A percentile compares a stretch with the other conserved stretches of the same genome.
phyloP scores from a whole-genome alignment of 371 early-diverging fungal species.

The Phascolomyces articulosus region DNA sequence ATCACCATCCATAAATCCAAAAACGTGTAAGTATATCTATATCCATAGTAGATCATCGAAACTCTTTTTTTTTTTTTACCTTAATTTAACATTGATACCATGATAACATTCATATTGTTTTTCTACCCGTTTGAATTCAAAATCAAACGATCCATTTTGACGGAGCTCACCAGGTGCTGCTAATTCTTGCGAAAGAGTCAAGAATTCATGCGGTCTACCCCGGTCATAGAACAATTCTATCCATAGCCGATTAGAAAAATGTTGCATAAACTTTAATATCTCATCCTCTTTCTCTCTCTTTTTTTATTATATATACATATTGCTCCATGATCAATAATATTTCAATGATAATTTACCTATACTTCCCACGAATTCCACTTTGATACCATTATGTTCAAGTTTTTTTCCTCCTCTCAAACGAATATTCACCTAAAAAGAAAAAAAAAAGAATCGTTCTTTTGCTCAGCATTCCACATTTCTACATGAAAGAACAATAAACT shows the following conservation, averaged over 20 bases:
- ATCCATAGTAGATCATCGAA: background rate
- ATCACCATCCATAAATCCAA: no score
- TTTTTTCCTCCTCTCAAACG: constrained; percentile 89
- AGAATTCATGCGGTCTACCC: constrained; percentile 94
- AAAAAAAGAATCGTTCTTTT: no score
- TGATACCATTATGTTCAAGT: constrained; percentile 96
- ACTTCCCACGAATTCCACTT: constrained; percentile 95
- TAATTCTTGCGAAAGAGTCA: constrained; percentile 85
- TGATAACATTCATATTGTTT: constrained; percentile 91
- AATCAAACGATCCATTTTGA: constrained; percentile 75
- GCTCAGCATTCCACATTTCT: no score
- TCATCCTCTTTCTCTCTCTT: background rate
- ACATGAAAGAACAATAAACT: no score
- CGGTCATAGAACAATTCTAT: constrained; percentile 93
- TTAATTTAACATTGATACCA: constrained; percentile 89
- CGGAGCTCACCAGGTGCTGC: constrained; percentile 88
- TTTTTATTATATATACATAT: background rate
- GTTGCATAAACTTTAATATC: background rate
- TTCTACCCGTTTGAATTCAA: constrained; percentile 92
- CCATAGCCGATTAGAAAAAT: background rate
- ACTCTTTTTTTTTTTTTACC: constrained; percentile 38
- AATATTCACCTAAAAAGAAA: constrained; percentile 78
- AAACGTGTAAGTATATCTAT: background rate
- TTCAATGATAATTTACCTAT: constrained; percentile 67
- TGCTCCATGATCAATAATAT: background rate